A percentile compares a stretch with the other conserved stretches of the same genome.
Conservation (phyloP, 495 filamentous ascomycete species). For the Daldinia childiae region DNA sequence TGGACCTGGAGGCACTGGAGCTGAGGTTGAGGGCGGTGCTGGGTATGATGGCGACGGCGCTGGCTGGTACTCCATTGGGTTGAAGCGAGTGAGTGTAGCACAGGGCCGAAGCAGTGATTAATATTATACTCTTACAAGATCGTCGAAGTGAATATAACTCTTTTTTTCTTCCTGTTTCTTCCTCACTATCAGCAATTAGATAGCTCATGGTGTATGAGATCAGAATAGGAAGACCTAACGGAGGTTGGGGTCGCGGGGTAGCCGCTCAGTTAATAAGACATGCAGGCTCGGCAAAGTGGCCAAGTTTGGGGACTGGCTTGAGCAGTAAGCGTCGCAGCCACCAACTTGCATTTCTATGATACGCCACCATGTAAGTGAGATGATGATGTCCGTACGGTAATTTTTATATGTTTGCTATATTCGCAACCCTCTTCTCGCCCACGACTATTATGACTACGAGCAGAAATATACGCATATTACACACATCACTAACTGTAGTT, state of each 20-base stretch:
- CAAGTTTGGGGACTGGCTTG: slow-evolving; percentile 13
- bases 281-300: slow-evolving; percentile 32
- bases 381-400: background rate
- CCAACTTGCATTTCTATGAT: slow-evolving; percentile 9
- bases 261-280: slow-evolving; percentile 6
- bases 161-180: background rate
- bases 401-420: background rate
- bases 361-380: background rate
- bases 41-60: slow-evolving; percentile 33
- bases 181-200: background rate
- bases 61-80: slow-evolving; percentile 35
- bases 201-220: background rate
- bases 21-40: slow-evolving; percentile 24
- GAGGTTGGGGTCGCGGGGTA: slow-evolving; percentile 41
- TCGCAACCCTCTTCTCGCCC: background rate
- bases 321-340: slow-evolving; percentile 20
- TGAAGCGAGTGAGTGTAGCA: background rate
- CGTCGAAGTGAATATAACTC: background rate
- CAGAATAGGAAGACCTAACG: slow-evolving; percentile 3
- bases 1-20: slow-evolving; percentile 13
- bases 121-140: background rate
- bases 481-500: background rate
- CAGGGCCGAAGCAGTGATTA: background rate
- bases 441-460: background rate
- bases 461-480: background rate